Base-by-base conservation (phyloP, 441 rosid genomes). In the Arabidopsis hybrid region DNA sequence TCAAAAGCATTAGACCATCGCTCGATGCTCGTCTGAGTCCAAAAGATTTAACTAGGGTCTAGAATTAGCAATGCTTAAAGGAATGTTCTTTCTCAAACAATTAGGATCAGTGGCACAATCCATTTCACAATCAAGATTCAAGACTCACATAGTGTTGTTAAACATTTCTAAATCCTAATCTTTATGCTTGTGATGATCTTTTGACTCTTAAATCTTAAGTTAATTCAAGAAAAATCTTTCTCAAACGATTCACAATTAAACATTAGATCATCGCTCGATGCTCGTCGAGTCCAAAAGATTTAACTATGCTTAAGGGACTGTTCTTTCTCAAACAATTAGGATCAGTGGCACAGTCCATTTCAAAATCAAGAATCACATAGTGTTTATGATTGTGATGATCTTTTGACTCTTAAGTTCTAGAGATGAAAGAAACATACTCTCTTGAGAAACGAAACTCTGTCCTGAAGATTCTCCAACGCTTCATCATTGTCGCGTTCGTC, bases 401-500 rank as follows among this genome's bases (percentile, higher is more conserved):
- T 26, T 1, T 13, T 69, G 35, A 42, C 0, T 55, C 3, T 3
- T 0, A 6, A 11, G 18, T 38, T 50, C 0, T 17, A 9, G 38
- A 64, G 65, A 53, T 8, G 2, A 42, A 61, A 12, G 46, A 46
- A 63, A 76, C 85, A 75, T 86, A 92, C 95, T 69, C 82, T 86
- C 86, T 94, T 92, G 7, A 92, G 86, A 79, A 92, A 85, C 50
- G 79, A 60, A 65, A 88, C 92, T 82, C 89, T 88, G 71, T 90
- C 93, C 47, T 94, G 89, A 62, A 94, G 79, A 82, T 61, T 80
- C 14, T 83, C 90, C 4, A 92, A 47, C 2, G 89, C 91, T 75
- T 80, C 89, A 59, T 89, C 97, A 77, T 90, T 94, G 74, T 88
- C 94, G 31, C 74, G 89, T 75, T 92, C 96, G 63, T 84, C 89